Base-by-base conservation (phyloP, 140 eudicot species). In the Ambrosia hybrid region DNA sequence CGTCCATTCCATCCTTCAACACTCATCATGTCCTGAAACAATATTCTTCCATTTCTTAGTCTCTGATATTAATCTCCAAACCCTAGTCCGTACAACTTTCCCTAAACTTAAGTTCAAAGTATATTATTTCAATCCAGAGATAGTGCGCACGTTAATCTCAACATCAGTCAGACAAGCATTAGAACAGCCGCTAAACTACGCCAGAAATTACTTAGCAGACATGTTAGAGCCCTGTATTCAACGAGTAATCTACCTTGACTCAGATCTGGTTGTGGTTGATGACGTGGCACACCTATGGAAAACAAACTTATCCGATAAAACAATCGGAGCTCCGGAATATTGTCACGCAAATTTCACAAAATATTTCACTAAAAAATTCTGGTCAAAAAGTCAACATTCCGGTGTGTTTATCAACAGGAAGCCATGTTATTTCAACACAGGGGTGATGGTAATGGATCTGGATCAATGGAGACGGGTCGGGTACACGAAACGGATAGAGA, bases 321-420 rank as follows among this genome's bases (percentile, higher is more conserved):
- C 98, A 0, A 92, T 92, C 78, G 98, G 98, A 36, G 98, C 96
- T 2, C 98, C 98, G 52, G 98, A 92, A 45, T 92, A 92, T 33
- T 92, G 98, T 73, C 98, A 89, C 82, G 98, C 98, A 10, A 92
- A 92, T 57, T 92, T 92, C 83, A 87, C 96, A 0, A 92, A 89
- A 5, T 92, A 92, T 41, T 92, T 92, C 84, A 92, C 96, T 4
- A 4, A 51, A 12, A 13, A 60, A 2, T 92, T 92, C 83, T 92
- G 98, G 98, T 57, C 80, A 3, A 84, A 87, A 12, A 4, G 52
- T 3, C 60, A 70, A 8, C 81, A 80, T 57, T 73, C 92, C 34
- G 77, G 76, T 53, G 79, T 74, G 6, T 92, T 92, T 51, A 5
- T 70, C 5, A 81, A 79, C 0, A 62, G 98, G 58, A 85, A 48